These are phyloP conservation scores for Puccinia horiana DNA, from an alignment of 1,284 basidiomycete species.

Conservation along the genomic window DNA sequence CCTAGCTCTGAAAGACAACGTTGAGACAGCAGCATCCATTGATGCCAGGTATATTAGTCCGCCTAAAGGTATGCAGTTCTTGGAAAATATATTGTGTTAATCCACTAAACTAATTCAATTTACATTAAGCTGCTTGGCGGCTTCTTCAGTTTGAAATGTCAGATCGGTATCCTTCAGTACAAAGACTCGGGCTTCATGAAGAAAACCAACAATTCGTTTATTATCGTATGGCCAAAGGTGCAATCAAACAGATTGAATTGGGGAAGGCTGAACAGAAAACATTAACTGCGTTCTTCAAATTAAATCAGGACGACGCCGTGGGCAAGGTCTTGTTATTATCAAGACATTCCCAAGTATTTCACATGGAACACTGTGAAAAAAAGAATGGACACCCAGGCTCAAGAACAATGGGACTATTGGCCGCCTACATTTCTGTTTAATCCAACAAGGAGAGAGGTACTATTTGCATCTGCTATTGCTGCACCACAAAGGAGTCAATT, in stretches of 20 bases:
- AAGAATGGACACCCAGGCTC: no score
- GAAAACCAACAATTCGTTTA: neutral
- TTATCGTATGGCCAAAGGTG: neutral
- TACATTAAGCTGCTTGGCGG: neutral
- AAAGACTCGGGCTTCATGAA: neutral
- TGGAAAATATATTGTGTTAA: no score
- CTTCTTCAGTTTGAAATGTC: neutral
- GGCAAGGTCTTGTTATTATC: no score
- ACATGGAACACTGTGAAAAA: no score
- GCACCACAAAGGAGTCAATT: no score
- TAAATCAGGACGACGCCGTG: neutral
- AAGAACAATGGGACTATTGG: no score
- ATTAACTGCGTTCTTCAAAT: neutral
- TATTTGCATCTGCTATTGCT: no score
- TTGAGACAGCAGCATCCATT: conserved; percentile 2
- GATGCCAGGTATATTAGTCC: no score
- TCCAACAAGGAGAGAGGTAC: no score
- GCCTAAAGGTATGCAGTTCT: neutral
- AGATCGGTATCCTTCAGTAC: neutral
- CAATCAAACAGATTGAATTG: neutral
- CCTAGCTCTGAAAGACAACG: neutral
- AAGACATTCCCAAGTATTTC: no score
- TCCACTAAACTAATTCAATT: no score
- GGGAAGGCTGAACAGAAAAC: neutral
- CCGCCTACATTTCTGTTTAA: no score